Evolutionary conservation across 2,329 filamentous ascomycete species (phyloP), one percentile per base, ranked within the genome.

Genomic region (Aspergillus sp.): DNA sequence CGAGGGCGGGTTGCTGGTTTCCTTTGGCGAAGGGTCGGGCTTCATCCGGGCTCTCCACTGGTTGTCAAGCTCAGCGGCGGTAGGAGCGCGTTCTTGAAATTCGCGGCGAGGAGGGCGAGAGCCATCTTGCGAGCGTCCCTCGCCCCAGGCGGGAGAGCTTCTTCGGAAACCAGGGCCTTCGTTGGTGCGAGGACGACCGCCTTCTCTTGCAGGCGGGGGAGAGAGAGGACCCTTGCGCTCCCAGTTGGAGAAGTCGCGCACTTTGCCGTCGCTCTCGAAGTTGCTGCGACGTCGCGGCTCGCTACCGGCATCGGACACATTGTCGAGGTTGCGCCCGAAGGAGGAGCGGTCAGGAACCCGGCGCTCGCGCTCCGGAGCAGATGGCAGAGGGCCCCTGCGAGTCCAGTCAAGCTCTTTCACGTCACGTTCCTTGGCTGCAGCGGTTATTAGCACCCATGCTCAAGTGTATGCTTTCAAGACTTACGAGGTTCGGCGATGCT

Each of bases 401-500:
- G 91, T 91, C 94, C 95, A 98, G 80, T 95, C 92, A 69, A 97
- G 85, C 70, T 96, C 93, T 71, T 93, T 90, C 64, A 84, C 85
- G 64, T 96, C 93, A 64, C 86, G 86, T 53, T 95, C 92, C 83
- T 96, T 96, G 76, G 93, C 93, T 97, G 71, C 56, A 69, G 17
- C 49, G 9, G 13, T 49, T 62, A 76, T 87, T 67, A 85, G 55
- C 28, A 6, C 5, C 23, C 48, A 43, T 48, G 7, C 25, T 31
- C 45, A 38, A 61, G 5, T 11, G 7, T 28, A 22, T 17, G 25
- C 4, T 6, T 38, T 51, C 28, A 22, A n/a, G 46, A 74, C 72
- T 68, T 90, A 99, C 95, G 94, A 78, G 95, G 95, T 82, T 99
- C 96, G 55, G 95, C 96, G 75, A 99, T 89, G 83, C 93, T 97